Percentiles rank a stretch among this genome's conserved stretches.
Evolutionary conservation across 2,329 filamentous ascomycete genomes (phyloP).

Genomic region (Xylariales sp.): DNA sequence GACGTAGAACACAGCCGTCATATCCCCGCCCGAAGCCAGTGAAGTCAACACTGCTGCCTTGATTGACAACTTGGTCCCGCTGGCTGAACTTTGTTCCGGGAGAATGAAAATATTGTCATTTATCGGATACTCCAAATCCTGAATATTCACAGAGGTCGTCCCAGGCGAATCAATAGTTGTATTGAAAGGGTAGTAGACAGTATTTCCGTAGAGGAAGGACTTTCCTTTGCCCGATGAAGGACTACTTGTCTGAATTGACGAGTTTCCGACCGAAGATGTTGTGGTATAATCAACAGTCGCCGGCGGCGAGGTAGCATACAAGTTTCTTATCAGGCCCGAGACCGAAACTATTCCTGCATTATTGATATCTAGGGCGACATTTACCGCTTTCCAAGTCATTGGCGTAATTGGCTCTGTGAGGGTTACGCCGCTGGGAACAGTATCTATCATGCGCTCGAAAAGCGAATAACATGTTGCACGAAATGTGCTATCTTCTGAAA

Average conservation of each 20-base stretch:
- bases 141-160: constrained; percentile 1
- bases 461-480: not conserved
- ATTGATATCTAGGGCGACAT: constrained; percentile 2
- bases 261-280: not conserved
- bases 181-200: constrained; percentile 4
- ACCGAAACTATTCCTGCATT: not conserved
- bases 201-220: constrained; percentile 1
- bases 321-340: constrained; percentile 2
- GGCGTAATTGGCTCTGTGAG: constrained; percentile 2
- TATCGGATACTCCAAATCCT: constrained; percentile 1
- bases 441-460: constrained; percentile 6
- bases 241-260: constrained; percentile 1
- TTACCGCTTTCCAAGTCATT: constrained; percentile 5
- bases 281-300: not conserved
- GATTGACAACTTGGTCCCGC: not conserved
- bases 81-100: constrained; percentile 1
- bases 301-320: not conserved
- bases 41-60: constrained; percentile 4
- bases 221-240: not conserved
- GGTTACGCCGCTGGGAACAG: not conserved
- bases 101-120: constrained; percentile 6
- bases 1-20: constrained; percentile 1
- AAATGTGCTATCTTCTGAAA: constrained; percentile 3
- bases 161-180: constrained; percentile 2
- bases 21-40: not conserved